Base-by-base conservation (phyloP, 179 eudicot species). In the Actinidia polygama region DNA sequence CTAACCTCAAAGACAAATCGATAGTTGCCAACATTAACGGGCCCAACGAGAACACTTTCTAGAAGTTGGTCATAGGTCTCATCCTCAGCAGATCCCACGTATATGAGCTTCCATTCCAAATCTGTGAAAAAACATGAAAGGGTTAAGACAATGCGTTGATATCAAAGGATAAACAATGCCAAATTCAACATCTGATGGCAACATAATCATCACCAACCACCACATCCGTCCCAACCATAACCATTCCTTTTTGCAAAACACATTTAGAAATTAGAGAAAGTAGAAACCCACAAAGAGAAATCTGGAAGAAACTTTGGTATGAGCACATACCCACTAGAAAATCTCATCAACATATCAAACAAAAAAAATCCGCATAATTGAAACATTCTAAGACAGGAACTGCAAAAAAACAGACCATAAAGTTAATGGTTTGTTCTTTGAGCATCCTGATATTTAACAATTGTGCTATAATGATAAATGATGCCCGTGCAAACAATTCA, bases 71-170 rank as follows among this genome's bases (percentile, higher is more conserved):
- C 98, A 86, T 95, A 92, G 4, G 98, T 89, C 83, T 95, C 98
- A 79, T 95, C 98, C 92, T 95, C 98, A 10, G 98, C 97, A 70
- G 98, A 95, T 84, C 98, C 98, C 77, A 95, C 98, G 59, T 95
- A 95, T 53, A 87, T 87, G 12, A 95, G 93, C 90, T 95, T 95
- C 98, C 97, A 95, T 84, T 95, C 98, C 79, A 95, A 81, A 89
- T 95, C 98, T 94, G 92, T 18, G 69, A 30, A 19, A 40, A 40
- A 1, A 40, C 44, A 40, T 40, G 44, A 40, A 40, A 40, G 44
- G 44, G 44, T 40, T 3, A 40, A 40, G 44, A 40, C 44, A 40
- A 1, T 0, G 44, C 44, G 44, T 1, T 40, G 7, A 68, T 68
- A 36, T 30, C 6, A 49, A 10, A 53, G 44, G 5, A n/a, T 4